Conservation (phyloP, 768 basidiomycete genomes). For the Hirschioporus abietinus region DNA sequence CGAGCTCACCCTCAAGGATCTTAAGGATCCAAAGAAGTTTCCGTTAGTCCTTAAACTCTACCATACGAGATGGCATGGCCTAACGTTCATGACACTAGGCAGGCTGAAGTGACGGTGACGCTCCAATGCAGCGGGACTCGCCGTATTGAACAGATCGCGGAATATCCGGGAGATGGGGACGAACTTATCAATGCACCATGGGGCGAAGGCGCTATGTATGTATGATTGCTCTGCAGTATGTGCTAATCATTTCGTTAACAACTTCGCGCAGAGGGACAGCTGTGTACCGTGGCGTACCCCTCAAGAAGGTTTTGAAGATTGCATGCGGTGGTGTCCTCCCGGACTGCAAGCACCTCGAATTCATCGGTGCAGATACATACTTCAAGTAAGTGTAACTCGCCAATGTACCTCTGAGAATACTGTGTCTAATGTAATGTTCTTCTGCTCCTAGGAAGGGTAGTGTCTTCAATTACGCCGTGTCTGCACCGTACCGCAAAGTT, state of each 20-base stretch:
- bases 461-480: constrained; percentile 41
- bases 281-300: constrained; percentile 45
- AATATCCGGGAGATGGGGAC: constrained; percentile 51
- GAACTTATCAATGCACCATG: constrained; percentile 49
- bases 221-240: background rate
- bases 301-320: constrained; percentile 48
- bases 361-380: constrained; percentile 54
- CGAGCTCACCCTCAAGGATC: constrained; percentile 40
- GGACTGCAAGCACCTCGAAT: constrained; percentile 46
- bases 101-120: constrained; percentile 46
- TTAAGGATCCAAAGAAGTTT: constrained; percentile 41
- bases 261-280: constrained; percentile 37
- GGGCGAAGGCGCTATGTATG: constrained; percentile 45
- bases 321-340: constrained; percentile 46
- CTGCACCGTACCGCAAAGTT: constrained; percentile 45
- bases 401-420: constrained; percentile 23
- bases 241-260: constrained; percentile 6
- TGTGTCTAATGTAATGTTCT: constrained; percentile 25
- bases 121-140: constrained; percentile 51
- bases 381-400: constrained; percentile 35
- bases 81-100: constrained; percentile 24
- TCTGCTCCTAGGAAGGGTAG: constrained; percentile 26
- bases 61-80: background rate
- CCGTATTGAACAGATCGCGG: constrained; percentile 44
- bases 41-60: constrained; percentile 30